Base-by-base conservation (phyloP, 371 early-diverging fungal species). In the Phascolomyces articulosus region DNA sequence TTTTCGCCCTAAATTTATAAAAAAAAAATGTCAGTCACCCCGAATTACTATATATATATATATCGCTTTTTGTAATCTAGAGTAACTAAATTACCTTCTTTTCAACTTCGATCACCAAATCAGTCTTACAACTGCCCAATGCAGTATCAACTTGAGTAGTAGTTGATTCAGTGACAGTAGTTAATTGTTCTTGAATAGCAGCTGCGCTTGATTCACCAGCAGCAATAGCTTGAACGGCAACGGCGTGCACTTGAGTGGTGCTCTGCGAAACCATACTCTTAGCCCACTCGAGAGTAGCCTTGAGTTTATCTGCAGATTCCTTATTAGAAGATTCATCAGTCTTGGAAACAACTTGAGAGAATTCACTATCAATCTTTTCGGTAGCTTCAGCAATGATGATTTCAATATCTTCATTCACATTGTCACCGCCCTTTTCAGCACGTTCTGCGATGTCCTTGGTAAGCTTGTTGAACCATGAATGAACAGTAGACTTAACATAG, bases 401-500 rank as follows among this genome's bases (percentile, higher is more conserved):
- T 31, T 78, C 74, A 61, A 78, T 78, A 24, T 78, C 79, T 13
- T 56, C 48, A n/a, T 38, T 48, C 23, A 65, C 66, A 21, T 58
- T 61, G 8, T 69, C 67, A 13, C 79, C 75, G 41, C 79, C 73
- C 54, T 71, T 59, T 58, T 70, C 73, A 26, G 72, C 68, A 20
- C 79, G 64, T 34, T 57, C 51, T 24, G 79, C 72, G 15, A 78
- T 66, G 60, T 74, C 75, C 10, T 64, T 34, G 11, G 69, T 71
- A 2, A 78, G 60, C 38, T 70, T 48, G 26, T 71, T 62, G 47
- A 66, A 73, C 79, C 79, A 78, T n/a, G 70, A 60, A n/a, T 58
- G 60, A n/a, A 78, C 60, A 53, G 73, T 71, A 1, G 66, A 15
- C 40, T 73, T 71, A 44, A 74, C 69, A 58, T 73, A 54, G 2